Evolutionary conservation across 2,329 filamentous ascomycete species (phyloP).

Genomic region (Sphaerulina musiva): DNA sequence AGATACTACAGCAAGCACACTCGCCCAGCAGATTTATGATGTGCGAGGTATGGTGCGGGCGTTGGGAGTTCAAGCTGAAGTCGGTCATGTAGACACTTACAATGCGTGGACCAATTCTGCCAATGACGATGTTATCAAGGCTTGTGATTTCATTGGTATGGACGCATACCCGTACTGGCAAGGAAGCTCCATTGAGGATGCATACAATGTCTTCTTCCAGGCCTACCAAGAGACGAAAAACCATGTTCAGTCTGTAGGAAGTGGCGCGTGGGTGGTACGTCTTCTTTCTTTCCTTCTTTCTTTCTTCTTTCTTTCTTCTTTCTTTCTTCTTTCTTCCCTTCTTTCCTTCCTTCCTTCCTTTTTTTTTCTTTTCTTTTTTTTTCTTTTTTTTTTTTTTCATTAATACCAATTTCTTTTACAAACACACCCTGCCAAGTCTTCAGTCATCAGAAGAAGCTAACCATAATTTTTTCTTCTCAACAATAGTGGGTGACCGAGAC

Average conservation of each 20-base stretch:
- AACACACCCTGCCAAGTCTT: not conserved
- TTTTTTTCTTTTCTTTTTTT: too few relatives aligned
- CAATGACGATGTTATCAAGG: slow-evolving; percentile 56
- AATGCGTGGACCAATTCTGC: slow-evolving; percentile 46
- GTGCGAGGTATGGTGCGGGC: slow-evolving; percentile 49
- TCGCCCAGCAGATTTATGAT: slow-evolving; percentile 46
- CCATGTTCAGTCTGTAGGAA: slow-evolving; percentile 38
- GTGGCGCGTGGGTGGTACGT: slow-evolving; percentile 18
- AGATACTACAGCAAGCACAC: slow-evolving; percentile 37
- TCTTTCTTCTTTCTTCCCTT: too few relatives aligned
- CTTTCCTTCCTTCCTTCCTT: too few relatives aligned
- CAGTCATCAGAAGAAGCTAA: not conserved
- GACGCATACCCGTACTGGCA: slow-evolving; percentile 64
- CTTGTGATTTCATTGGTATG: slow-evolving; percentile 58
- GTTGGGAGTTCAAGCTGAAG: slow-evolving; percentile 42
- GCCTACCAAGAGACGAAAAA: slow-evolving; percentile 34
- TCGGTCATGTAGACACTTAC: slow-evolving; percentile 61
- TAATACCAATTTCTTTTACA: too few relatives aligned
- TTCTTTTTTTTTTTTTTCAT: too few relatives aligned
- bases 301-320: too few relatives aligned
- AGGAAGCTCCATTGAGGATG: slow-evolving; percentile 51
- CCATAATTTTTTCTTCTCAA: too few relatives aligned
- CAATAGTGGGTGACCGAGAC: slow-evolving; percentile 44
- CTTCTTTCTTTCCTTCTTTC: not conserved
- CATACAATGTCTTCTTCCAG: slow-evolving; percentile 49